These are phyloP conservation scores for Suillus discolor DNA, from an alignment of 768 basidiomycete genomes.

Conservation along the genomic window DNA sequence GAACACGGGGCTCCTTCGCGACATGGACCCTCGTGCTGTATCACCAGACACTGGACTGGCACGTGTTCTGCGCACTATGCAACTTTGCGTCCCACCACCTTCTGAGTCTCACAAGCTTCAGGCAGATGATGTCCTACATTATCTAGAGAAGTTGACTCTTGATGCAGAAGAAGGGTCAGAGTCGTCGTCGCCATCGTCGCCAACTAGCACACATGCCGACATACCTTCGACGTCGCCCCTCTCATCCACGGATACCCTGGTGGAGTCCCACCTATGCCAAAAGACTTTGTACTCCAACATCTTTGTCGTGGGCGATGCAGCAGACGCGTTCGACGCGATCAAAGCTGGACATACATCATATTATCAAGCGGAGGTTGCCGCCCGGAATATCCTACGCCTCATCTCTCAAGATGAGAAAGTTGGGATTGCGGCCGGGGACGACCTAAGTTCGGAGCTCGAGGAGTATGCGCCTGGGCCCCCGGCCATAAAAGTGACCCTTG, in stretches of 20 bases:
- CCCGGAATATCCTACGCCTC: conserved; percentile 52
- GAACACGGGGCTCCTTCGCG: conserved; percentile 50
- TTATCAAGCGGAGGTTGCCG: conserved; percentile 54
- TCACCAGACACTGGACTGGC: conserved; percentile 41
- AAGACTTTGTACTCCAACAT: conserved; percentile 50
- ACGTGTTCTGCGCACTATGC: conserved; percentile 54
- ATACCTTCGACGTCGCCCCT: neutral
- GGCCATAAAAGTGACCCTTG: conserved; percentile 67
- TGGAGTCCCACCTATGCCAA: conserved; percentile 6
- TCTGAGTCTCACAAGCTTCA: neutral
- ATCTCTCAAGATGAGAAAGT: conserved; percentile 30
- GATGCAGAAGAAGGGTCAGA: neutral
- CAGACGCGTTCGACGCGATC: conserved; percentile 65
- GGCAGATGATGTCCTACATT: neutral
- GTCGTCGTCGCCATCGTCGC: too few species aligned
- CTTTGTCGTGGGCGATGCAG: conserved; percentile 64
- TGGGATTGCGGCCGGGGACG: neutral
- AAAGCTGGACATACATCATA: conserved; percentile 62
- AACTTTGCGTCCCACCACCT: conserved; percentile 24
- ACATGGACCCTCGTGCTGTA: conserved; percentile 44
- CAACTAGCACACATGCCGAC: neutral
- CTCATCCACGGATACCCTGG: conserved; percentile 17
- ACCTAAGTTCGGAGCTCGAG: conserved; percentile 32
- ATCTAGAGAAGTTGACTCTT: neutral
- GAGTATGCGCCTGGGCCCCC: conserved; percentile 48